A percentile compares a stretch with the other conserved stretches of the same genome.
Conservation (phyloP, 2,329 filamentous ascomycete genomes). For the Epichloe glyceriae region DNA sequence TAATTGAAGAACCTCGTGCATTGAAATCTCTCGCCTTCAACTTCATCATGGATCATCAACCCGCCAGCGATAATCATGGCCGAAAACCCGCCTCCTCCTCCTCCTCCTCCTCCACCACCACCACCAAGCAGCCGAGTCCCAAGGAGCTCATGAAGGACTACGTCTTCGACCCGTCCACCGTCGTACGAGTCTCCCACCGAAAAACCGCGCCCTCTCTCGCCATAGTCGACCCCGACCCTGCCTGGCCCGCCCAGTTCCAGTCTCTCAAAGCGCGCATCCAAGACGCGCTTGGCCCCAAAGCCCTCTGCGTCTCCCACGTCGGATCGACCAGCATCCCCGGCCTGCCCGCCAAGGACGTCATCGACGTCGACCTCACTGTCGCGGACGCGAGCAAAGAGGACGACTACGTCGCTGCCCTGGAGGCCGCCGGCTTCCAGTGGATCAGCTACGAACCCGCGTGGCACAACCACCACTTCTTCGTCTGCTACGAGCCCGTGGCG, state of each 20-base stretch:
- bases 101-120: no score
- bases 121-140: no score
- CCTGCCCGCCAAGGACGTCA: slow-evolving; percentile 36
- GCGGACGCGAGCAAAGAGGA: slow-evolving; percentile 25
- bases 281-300: slow-evolving; percentile 20
- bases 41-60: neutral
- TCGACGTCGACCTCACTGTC: slow-evolving; percentile 39
- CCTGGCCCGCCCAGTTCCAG: no score
- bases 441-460: no score
- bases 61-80: no score
- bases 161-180: neutral
- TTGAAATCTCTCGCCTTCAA: no score
- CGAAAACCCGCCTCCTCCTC: no score
- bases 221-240: no score
- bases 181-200: slow-evolving; percentile 16
- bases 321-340: slow-evolving; percentile 38
- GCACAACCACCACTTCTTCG: slow-evolving; percentile 20
- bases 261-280: no score
- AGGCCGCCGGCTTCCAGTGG: slow-evolving; percentile 12
- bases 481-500: slow-evolving; percentile 19
- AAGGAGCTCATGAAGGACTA: no score
- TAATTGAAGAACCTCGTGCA: no score
- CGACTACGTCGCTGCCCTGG: slow-evolving; percentile 29
- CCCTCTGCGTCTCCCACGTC: slow-evolving; percentile 29
- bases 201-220: slow-evolving; percentile 13